Base-by-base conservation (phyloP, 345 rosid species). In the Eutrema japonicum region DNA sequence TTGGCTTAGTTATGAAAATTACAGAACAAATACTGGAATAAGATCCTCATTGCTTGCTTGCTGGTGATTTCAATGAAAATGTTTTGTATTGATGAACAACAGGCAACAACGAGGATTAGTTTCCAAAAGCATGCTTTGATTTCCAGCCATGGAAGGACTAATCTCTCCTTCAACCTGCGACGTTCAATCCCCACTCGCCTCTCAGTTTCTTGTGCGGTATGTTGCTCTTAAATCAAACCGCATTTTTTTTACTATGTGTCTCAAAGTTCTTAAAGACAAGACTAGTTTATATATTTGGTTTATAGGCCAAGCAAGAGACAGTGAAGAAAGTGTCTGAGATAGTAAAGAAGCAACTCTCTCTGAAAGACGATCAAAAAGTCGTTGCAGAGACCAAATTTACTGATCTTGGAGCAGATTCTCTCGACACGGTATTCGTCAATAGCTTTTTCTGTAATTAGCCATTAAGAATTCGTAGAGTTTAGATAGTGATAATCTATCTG, bases 391-490 rank as follows among this genome's bases (percentile, higher is more conserved):
- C 94, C 61, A 83, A 83, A 53, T 89, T 89, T 51, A 4, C 78
- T 22, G 80, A 81, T 0, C 94, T 89, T 49, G 94, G 94, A 73
- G 94, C 94, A 2, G 94, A 88, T 85, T 88, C 94, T 75, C 91
- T 88, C 69, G 94, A 88, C 66, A 88, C 91, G 61, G 94, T 86
- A 80, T 29, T 41, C 10, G 30, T 30, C 40, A 27, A 33, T 35
- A 38, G 13, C 6, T 38, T 7, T 35, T 50, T 36, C 10, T 56
- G 32, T 41, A 59, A 16, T 22, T 22, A 22, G 26, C 26, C 26
- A 22, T 22, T 11, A 3, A 33, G 33, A 26, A 2, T 8, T 32
- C 22, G 7, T 8, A 4, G 3, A 30, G 32, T 29, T 40, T 49
- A 2, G 3, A 5, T 41, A 51, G 10, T 72, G 26, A 55, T 33